phyloP scores from a whole-genome alignment of 169 alveolate genomes.

The Theileria orientalis region DNA sequence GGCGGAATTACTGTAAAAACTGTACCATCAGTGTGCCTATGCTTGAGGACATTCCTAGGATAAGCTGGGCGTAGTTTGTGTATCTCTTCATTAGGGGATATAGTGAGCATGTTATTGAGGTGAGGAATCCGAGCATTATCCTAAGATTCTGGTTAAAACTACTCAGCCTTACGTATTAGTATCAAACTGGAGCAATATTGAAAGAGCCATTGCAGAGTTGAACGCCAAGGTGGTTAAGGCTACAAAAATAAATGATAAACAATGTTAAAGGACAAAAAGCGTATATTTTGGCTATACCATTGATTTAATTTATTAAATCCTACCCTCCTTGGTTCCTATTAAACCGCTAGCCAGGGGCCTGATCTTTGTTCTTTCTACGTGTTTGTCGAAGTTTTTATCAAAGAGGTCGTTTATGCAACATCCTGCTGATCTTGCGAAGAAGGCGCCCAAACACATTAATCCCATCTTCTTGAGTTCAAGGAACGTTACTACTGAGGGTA shows the following conservation, averaged over 20 bases:
- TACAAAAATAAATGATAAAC: conserved; percentile 20
- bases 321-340: conserved; percentile 74
- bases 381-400: conserved; percentile 72
- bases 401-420: conserved; percentile 82
- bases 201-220: conserved; percentile 43
- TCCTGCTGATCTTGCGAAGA: conserved; percentile 69
- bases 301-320: conserved; percentile 31
- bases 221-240: conserved; percentile 30
- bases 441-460: conserved; percentile 62
- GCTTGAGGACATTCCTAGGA: conserved; percentile 89
- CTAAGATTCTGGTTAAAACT: conserved; percentile 1
- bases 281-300: conserved; percentile 8
- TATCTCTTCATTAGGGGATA: conserved; percentile 90
- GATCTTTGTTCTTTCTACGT: conserved; percentile 89
- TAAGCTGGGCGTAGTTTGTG: conserved; percentile 86
- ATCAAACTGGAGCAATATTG: conserved; percentile 51
- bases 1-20: conserved; percentile 23
- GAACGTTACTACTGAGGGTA: conserved; percentile 31
- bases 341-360: conserved; percentile 93
- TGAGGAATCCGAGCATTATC: conserved; percentile 60
- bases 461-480: conserved; percentile 53
- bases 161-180: conserved; percentile 19
- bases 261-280: conserved; percentile 13
- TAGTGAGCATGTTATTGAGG: conserved; percentile 77
- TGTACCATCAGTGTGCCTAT: conserved; percentile 84